Base-by-base conservation (phyloP, 2,329 filamentous ascomycete genomes). In the Pezicula radicicola region DNA sequence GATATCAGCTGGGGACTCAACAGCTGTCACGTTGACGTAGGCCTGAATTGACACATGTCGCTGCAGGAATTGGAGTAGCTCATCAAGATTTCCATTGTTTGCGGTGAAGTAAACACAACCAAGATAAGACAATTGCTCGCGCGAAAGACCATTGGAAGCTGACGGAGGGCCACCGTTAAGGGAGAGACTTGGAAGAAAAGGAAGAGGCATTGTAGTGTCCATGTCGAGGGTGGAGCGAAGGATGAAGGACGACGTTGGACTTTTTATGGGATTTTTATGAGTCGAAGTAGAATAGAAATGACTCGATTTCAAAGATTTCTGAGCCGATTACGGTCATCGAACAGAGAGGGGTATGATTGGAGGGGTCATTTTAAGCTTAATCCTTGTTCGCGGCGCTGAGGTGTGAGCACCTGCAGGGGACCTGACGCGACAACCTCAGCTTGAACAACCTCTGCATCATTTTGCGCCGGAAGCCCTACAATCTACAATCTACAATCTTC, bases 21-120 rank as follows among this genome's bases (percentile, higher is more conserved):
- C 77, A 19, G 73, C 72, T 4, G 88, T 87, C 47, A 85, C 91
- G 63, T 96, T 90, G 59, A 96, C 81, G 68, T 88, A 91, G 58
- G 89, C 81, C 59, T 79, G 75, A 57, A 80, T 78, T 33, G 78
- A 75, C 51, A 75, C 70, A 61, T 79, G 74, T 52, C 73, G 72
- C 28, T 69, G 68, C 48, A 85, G 69, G 55, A 82, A 78, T 35
- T 60, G 52, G 4, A 68, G 59, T 18, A 67, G 54, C 13, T 48
- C 51, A 27, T 68, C 65, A 33, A 69, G 44, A 39, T 53, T 63
- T 13, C 57, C 52, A 16, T 49, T 50, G 44, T 64, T 75, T 25
- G 76, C 80, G 50, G 79, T 73, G 58, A 85, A 73, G 69, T 85
- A 84, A 37, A 82, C 75, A 53, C 75, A 76, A 55, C 81, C 82